phyloP scores from a whole-genome alignment of 441 rosid genomes.

The Bocquillonia castaneifolia region DNA sequence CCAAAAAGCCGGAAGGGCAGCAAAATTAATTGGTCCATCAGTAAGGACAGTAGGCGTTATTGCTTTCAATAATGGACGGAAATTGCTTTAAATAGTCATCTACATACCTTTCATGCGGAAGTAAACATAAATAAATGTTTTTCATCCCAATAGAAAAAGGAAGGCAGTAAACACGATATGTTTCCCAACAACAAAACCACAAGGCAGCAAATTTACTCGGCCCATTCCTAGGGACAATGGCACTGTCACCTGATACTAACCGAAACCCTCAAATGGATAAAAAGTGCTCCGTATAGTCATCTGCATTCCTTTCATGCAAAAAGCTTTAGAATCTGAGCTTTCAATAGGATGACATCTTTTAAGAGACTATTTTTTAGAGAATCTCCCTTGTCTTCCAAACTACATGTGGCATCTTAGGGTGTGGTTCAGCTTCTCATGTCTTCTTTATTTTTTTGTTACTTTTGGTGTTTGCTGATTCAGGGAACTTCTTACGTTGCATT shows the following conservation, averaged over 20 bases:
- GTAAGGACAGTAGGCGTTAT: background rate
- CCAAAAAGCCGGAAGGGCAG: background rate
- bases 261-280: background rate
- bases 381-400: slow-evolving; percentile 3
- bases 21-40: background rate
- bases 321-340: background rate
- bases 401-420: background rate
- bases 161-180: no score
- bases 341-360: background rate
- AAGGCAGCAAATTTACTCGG: background rate
- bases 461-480: no score
- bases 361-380: background rate
- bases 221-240: background rate
- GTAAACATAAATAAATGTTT: no score
- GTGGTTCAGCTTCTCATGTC: no score
- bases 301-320: background rate
- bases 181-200: no score
- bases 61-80: no score
- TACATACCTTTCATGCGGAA: no score
- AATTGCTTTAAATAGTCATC: no score
- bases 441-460: no score
- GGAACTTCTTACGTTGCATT: background rate
- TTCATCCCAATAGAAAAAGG: no score
- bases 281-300: background rate
- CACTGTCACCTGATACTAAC: background rate